phyloP scores from a whole-genome alignment of 2,329 filamentous ascomycete genomes.

The Elsinoe perseae region DNA sequence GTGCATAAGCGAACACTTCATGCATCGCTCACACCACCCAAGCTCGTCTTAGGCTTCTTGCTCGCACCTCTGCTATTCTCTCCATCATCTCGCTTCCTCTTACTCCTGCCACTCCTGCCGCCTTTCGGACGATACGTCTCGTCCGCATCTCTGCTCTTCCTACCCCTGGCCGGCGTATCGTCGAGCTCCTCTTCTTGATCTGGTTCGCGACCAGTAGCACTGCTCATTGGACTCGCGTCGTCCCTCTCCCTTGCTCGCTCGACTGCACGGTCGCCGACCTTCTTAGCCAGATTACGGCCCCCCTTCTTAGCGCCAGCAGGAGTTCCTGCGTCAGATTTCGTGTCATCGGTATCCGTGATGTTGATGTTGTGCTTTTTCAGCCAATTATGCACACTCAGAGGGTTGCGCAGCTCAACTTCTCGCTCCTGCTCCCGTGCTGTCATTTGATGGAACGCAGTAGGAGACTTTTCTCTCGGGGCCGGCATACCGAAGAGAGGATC shows the following conservation, averaged over 20 bases:
- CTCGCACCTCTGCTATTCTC: conserved; percentile 15
- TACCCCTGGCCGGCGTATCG: conserved; percentile 29
- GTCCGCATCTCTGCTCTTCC: conserved; percentile 34
- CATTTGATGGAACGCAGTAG: conserved; percentile 38
- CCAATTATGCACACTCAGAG: conserved; percentile 93
- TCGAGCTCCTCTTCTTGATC: conserved; percentile 34
- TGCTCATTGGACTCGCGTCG: conserved; percentile 27
- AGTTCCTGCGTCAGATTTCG: conserved; percentile 47
- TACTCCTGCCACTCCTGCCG: conserved; percentile 39
- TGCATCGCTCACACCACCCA: conserved; percentile 14
- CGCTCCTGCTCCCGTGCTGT: conserved; percentile 42
- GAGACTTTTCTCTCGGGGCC: conserved; percentile 18
- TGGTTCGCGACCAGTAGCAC: conserved; percentile 30
- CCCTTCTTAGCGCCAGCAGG: conserved; percentile 70
- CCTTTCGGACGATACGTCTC: conserved; percentile 43
- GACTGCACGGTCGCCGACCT: conserved; percentile 30
- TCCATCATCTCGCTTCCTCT: conserved; percentile 31
- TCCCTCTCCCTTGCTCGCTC: conserved; percentile 27
- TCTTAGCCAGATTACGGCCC: conserved; percentile 29
- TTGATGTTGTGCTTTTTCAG: conserved; percentile 39
- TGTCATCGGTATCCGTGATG: conserved; percentile 17
- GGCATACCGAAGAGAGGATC: conserved; percentile 38
- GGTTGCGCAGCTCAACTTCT: conserved; percentile 59
- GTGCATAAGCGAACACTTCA: not conserved
- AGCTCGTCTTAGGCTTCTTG: conserved; percentile 22